Evolutionary conservation across 495 filamentous ascomycete species (phyloP).

Genomic region (Penicillium lividum): DNA sequence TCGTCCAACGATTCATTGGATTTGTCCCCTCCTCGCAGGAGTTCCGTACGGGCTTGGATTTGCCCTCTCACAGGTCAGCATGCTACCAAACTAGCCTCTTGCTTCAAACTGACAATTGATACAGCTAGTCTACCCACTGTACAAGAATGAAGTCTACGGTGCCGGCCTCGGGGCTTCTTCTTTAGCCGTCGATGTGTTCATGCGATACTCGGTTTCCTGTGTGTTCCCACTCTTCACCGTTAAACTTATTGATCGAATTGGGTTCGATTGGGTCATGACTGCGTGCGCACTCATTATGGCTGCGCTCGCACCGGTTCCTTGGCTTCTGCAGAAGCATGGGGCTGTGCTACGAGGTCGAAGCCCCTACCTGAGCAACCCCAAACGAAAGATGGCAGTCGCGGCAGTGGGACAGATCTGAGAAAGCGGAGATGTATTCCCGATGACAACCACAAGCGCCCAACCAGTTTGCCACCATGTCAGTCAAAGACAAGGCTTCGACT

Average conservation of each 20-base stretch:
- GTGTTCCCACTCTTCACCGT: conserved; percentile 15
- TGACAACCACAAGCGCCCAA: no score
- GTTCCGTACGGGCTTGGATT: conserved; percentile 6
- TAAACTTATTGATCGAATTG: conserved; percentile 7
- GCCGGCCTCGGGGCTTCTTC: conserved; percentile 11
- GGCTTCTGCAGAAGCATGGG: conserved; percentile 9
- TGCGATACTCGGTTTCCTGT: conserved; percentile 14
- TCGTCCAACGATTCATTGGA: conserved; percentile 12
- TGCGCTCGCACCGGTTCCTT: conserved; percentile 7
- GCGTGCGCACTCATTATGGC: conserved; percentile 3
- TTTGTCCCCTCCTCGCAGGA: conserved; percentile 7
- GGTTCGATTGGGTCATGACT: conserved; percentile 13
- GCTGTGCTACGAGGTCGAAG: conserved; percentile 7
- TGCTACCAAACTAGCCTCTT: neutral
- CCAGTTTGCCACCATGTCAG: no score
- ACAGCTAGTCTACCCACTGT: conserved; percentile 13
- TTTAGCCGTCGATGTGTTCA: conserved; percentile 11
- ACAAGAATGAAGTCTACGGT: conserved; percentile 17
- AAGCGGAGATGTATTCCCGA: no score
- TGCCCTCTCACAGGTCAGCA: conserved; percentile 10
- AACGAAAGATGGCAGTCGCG: no score
- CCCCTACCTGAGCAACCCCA: neutral
- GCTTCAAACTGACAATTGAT: neutral
- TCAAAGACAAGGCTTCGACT: no score
- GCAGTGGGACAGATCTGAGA: no score